Evolutionary conservation across 306 rosid genomes (phyloP).

Genomic region (Vicia villosa): DNA sequence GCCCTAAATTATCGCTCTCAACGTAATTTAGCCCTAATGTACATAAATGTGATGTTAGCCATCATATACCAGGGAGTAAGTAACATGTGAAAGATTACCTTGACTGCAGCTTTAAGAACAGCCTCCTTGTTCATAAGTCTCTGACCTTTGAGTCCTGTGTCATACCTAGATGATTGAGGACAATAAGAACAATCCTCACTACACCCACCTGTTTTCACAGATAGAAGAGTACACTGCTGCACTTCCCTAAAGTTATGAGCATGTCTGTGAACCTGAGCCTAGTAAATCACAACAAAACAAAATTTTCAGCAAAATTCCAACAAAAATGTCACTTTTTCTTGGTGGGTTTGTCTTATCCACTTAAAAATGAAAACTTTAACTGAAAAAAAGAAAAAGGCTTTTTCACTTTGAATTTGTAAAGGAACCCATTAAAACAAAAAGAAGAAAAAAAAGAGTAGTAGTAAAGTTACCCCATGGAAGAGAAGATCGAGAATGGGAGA

Average conservation of each 20-base stretch:
- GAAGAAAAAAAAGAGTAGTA: not conserved
- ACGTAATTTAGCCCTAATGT: too few species aligned
- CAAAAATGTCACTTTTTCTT: slow-evolving; percentile 16
- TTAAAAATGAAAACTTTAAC: slow-evolving; percentile 3
- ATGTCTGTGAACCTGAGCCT: slow-evolving; percentile 97
- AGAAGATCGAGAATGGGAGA: slow-evolving; percentile 97
- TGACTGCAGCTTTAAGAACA: slow-evolving; percentile 73
- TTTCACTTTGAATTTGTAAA: not conserved
- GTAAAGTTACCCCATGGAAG: slow-evolving; percentile 72
- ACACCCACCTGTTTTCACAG: slow-evolving; percentile 97
- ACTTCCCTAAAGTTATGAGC: slow-evolving; percentile 95
- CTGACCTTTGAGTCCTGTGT: slow-evolving; percentile 83
- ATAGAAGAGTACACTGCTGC: slow-evolving; percentile 94
- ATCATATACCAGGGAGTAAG: too few species aligned
- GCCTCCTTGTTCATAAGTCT: slow-evolving; percentile 78
- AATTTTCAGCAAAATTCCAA: slow-evolving; percentile 2
- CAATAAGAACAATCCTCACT: slow-evolving; percentile 99
- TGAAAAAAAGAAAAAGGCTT: not conserved
- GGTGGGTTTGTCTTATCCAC: not conserved
- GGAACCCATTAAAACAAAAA: not conserved
- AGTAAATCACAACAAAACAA: slow-evolving; percentile 17
- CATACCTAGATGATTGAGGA: slow-evolving; percentile 90
- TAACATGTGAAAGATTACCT: slow-evolving; percentile 42
- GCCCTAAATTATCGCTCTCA: not conserved
- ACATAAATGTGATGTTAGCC: too few species aligned